Conservation (phyloP, 176 grass and related monocot genomes). For the Lolium multiflorum region DNA sequence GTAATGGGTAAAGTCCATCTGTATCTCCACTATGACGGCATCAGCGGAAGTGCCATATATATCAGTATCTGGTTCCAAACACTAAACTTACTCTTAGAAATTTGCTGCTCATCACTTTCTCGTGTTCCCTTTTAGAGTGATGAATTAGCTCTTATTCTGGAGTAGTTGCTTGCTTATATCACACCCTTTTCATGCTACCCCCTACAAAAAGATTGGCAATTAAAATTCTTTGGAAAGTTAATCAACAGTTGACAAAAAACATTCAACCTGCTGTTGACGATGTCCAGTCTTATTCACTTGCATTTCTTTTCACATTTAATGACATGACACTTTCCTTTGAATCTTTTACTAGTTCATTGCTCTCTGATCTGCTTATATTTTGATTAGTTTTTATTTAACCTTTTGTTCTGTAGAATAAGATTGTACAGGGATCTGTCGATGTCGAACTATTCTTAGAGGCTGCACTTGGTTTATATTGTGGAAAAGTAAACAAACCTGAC, state of each 20-base stretch:
- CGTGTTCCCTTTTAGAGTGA: neutral
- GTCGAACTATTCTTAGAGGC: slow-evolving; percentile 77
- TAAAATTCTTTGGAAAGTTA: slow-evolving; percentile 33
- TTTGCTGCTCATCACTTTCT: slow-evolving; percentile 23
- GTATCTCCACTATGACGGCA: slow-evolving; percentile 25
- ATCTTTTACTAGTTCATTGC: slow-evolving; percentile 34
- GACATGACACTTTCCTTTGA: neutral
- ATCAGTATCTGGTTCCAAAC: slow-evolving; percentile 42
- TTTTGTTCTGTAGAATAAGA: slow-evolving; percentile 67
- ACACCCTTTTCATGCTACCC: neutral
- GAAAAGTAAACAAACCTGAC: slow-evolving; percentile 66
- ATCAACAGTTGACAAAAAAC: slow-evolving; percentile 19
- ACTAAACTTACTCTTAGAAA: slow-evolving; percentile 1
- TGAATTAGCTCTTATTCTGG: slow-evolving; percentile 24
- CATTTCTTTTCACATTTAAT: slow-evolving; percentile 31
- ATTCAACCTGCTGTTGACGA: neutral
- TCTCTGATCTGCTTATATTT: slow-evolving; percentile 47
- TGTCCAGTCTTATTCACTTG: slow-evolving; percentile 9
- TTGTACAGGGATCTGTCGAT: slow-evolving; percentile 80
- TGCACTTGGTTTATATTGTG: slow-evolving; percentile 70
- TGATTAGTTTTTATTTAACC: slow-evolving; percentile 48
- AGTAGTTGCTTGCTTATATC: neutral
- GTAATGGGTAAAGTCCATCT: slow-evolving; percentile 44
- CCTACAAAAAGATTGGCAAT: neutral
- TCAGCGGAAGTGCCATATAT: slow-evolving; percentile 37